phyloP scores from a whole-genome alignment of 2,329 filamentous ascomycete species.

The Apiospora saccharicola region DNA sequence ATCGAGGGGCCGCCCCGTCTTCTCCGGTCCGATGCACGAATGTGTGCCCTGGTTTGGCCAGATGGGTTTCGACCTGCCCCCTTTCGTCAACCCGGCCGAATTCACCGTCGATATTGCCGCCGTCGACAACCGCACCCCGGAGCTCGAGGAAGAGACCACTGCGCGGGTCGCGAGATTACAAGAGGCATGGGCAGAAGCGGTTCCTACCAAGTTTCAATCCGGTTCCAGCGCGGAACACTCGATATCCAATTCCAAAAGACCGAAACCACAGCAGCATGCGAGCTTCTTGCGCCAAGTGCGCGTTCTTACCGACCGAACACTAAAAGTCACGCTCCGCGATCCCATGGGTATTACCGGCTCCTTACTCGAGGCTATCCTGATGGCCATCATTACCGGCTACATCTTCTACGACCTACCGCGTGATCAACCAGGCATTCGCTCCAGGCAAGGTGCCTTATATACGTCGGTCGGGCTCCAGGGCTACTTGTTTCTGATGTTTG shows the following conservation, averaged over 20 bases:
- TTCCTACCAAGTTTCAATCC: conserved; percentile 37
- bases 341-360: conserved; percentile 78
- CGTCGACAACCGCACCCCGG: conserved; percentile 73
- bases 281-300: conserved; percentile 67
- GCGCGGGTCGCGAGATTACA: conserved; percentile 68
- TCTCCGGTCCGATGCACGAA: conserved; percentile 65
- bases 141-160: conserved; percentile 67
- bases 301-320: conserved; percentile 73
- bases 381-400: conserved; percentile 77
- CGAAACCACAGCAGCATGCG: conserved; percentile 49
- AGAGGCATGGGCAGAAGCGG: conserved; percentile 61
- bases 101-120: conserved; percentile 78
- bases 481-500: conserved; percentile 78
- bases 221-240: conserved; percentile 29
- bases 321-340: conserved; percentile 77
- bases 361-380: conserved; percentile 72
- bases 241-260: conserved; percentile 26
- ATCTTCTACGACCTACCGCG: conserved; percentile 72
- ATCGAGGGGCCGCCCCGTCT: conserved; percentile 72
- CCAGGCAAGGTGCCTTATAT: conserved; percentile 76
- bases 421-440: conserved; percentile 75
- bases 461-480: conserved; percentile 76
- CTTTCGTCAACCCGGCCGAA: conserved; percentile 81
- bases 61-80: conserved; percentile 67
- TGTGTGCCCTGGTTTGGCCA: conserved; percentile 70